phyloP scores from a whole-genome alignment of 2,329 filamentous ascomycete species.

The Xylaria sp. region DNA sequence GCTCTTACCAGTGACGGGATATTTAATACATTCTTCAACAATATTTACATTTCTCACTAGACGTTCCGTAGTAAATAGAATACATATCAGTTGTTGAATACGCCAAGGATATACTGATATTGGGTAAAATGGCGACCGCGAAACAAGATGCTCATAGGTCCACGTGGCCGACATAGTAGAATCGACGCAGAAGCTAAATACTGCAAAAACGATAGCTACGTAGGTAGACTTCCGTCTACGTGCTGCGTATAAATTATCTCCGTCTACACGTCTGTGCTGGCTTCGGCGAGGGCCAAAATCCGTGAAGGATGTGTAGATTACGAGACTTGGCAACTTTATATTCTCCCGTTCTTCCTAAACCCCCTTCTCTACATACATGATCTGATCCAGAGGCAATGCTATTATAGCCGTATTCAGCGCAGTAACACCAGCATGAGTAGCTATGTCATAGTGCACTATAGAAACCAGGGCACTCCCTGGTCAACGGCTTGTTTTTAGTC shows the following conservation, averaged over 20 bases:
- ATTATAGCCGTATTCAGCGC: background rate
- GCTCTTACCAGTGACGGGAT: background rate
- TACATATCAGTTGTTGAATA: background rate
- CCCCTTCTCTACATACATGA: background rate
- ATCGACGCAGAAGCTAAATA: background rate
- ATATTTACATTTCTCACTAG: no score
- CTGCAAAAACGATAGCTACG: background rate
- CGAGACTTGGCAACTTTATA: background rate
- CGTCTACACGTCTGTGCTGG: background rate
- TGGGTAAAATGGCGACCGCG: background rate
- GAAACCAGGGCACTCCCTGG: background rate
- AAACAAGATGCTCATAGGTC: background rate
- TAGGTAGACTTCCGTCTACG: background rate
- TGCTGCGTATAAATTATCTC: background rate
- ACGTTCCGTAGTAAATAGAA: conserved; percentile 2
- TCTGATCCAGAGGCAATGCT: background rate
- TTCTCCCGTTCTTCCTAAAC: background rate
- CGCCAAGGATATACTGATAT: background rate
- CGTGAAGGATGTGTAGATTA: background rate
- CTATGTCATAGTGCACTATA: conserved; percentile 2
- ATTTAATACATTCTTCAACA: no score
- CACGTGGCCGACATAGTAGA: conserved; percentile 1
- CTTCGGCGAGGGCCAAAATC: background rate
- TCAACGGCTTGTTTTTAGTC: background rate
- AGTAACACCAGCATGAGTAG: background rate